These are phyloP conservation scores for Mycena citricolor DNA, from an alignment of 1,284 basidiomycete genomes.

Conservation along the genomic window DNA sequence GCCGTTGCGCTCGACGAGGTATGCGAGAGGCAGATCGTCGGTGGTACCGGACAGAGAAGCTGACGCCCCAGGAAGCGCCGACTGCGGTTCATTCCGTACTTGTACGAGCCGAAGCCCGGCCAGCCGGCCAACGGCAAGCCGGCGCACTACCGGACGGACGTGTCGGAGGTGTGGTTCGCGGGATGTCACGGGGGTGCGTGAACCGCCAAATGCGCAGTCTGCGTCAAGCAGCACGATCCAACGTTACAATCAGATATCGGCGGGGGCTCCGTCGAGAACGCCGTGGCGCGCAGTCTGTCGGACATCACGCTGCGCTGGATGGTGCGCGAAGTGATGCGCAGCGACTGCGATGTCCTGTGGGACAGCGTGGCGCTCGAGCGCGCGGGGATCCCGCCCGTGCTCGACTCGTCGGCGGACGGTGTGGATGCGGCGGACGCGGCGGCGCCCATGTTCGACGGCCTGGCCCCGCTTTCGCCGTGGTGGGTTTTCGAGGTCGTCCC, in stretches of 20 bases:
- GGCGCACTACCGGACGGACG: constrained; percentile 29
- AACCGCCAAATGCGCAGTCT: background rate
- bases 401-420: background rate
- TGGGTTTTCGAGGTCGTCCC: constrained; percentile 46
- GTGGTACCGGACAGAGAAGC: background rate
- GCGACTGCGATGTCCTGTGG: constrained; percentile 46
- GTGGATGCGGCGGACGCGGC: constrained; percentile 24
- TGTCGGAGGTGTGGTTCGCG: constrained; percentile 50
- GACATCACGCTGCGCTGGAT: constrained; percentile 61
- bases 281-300: constrained; percentile 38
- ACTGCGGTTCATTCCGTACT: constrained; percentile 51
- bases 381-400: constrained; percentile 30
- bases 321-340: constrained; percentile 48
- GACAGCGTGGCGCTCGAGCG: constrained; percentile 38
- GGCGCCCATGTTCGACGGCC: constrained; percentile 37
- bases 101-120: constrained; percentile 32
- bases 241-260: constrained; percentile 60
- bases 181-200: constrained; percentile 44
- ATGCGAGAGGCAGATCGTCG: constrained; percentile 23
- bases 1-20: constrained; percentile 67
- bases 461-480: constrained; percentile 34
- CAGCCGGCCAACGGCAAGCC: background rate
- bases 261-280: constrained; percentile 45
- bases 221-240: background rate
- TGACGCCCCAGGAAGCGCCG: constrained; percentile 42